Evolutionary conservation across 345 rosid genomes (phyloP), one percentile per base, ranked within the genome.

Genomic region (Kernera saxatilis): DNA sequence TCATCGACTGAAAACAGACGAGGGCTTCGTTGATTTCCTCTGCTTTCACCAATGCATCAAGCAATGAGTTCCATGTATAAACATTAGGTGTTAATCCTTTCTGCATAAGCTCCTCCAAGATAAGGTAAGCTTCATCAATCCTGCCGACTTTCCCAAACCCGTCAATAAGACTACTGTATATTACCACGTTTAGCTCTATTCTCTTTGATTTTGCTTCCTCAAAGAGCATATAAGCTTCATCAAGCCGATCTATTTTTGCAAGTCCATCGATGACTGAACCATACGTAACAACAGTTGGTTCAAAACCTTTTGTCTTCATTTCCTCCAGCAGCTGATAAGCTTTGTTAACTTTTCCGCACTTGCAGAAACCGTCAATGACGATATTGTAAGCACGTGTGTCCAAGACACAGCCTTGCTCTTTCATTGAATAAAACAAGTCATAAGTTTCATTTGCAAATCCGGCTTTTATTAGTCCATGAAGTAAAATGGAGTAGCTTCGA

Each of bases 141-240:
- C 99, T 83, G 25, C 97, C 96, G 18, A 89, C 97, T 81, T 94
- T 94, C 53, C 97, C 99, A 79, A 94, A 94, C 57, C 99, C 97
- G 57, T 94, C 91, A 48, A 94, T 86, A 46, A 94, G 90, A 82
- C 97, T 94, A 66, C 85, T 86, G 69, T 91, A 91, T 29, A 91
- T 82, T 19, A 91, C 86, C 41, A 85, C 84, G 79, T 94, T 94
- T 61, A 88, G 63, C 72, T 85, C 88, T 79, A 86, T 77, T 55
- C 84, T 87, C 64, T 71, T 85, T 4, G 90, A 84, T 77, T 89
- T 94, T n/a, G 97, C 97, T 69, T 94, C 97, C 83, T 94, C 99
- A 19, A 87, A 89, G 52, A 94, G 96, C 95, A 89, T 85, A 81
- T 91, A 91, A 53, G 99, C 97, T 77, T 94, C 99, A 79, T 94